phyloP scores from a whole-genome alignment of 1,139 yeast genomes.

The Hyphopichia wangnamkhiaoensis region DNA sequence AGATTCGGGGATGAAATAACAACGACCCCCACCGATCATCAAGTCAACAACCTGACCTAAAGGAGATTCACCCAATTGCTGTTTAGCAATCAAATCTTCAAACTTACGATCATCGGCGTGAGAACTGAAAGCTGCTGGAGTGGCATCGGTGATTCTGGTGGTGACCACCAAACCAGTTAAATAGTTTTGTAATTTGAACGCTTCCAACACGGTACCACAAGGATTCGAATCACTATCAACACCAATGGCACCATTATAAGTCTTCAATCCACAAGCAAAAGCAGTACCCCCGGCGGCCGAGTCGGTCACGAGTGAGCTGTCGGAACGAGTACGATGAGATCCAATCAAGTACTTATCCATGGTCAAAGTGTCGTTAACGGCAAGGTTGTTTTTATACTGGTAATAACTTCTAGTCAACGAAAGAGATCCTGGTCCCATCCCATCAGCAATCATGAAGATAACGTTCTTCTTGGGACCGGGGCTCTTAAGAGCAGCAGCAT shows the following conservation, averaged over 20 bases:
- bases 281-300: constrained; percentile 97
- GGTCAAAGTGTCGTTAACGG: constrained; percentile 52
- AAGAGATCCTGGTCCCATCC: constrained; percentile 87
- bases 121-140: constrained; percentile 84
- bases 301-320: constrained; percentile 73
- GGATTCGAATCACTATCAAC: constrained; percentile 63
- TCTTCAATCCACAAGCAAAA: constrained; percentile 73
- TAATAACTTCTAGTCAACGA: constrained; percentile 72
- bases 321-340: constrained; percentile 74
- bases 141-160: constrained; percentile 75
- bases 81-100: constrained; percentile 83
- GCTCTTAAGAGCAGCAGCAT: no score
- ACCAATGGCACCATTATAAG: constrained; percentile 84
- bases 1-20: constrained; percentile 59
- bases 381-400: constrained; percentile 55
- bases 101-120: constrained; percentile 73
- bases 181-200: constrained; percentile 75
- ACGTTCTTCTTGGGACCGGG: constrained; percentile 63
- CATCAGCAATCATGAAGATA: constrained; percentile 86
- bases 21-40: constrained; percentile 86
- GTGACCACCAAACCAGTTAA: constrained; percentile 85
- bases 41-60: constrained; percentile 78
- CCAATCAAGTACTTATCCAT: constrained; percentile 74
- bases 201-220: constrained; percentile 82
- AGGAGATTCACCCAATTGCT: constrained; percentile 74